Percentiles rank a stretch among this genome's conserved stretches.
phyloP scores from a whole-genome alignment of 1,284 basidiomycete genomes.

The Ganoderma lucidum region DNA sequence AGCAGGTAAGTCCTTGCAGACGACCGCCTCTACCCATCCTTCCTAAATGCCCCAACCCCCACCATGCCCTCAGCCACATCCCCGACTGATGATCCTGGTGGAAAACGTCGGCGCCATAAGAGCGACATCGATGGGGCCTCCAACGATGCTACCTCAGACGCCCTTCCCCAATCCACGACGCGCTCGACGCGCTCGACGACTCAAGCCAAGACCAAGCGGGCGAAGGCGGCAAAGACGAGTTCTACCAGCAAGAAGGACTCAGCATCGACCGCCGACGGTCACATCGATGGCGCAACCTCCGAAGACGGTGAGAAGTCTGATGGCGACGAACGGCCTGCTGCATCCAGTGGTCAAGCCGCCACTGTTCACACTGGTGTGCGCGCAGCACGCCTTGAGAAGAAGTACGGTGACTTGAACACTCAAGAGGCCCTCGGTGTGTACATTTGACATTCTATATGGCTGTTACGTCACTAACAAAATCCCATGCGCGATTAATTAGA shows the following conservation, averaged over 20 bases:
- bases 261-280: not conserved
- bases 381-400: not conserved
- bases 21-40: too few species aligned
- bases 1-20: too few species aligned
- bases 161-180: too few species aligned
- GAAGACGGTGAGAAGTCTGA: not conserved
- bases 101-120: too few species aligned
- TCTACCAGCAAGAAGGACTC: too few species aligned
- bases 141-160: not conserved
- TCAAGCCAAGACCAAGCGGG: not conserved
- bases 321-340: not conserved
- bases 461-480: not conserved
- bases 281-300: not conserved
- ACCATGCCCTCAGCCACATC: too few species aligned
- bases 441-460: not conserved
- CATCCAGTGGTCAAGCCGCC: too few species aligned
- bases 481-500: not conserved
- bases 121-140: too few species aligned
- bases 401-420: not conserved
- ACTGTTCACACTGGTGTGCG: not conserved
- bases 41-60: too few species aligned
- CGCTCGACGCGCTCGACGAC: not conserved
- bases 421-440: not conserved
- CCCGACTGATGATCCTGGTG: too few species aligned
- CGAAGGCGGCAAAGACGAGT: not conserved